Conservation (phyloP, 2,329 filamentous ascomycete genomes). For the Pyricularia sp. region DNA sequence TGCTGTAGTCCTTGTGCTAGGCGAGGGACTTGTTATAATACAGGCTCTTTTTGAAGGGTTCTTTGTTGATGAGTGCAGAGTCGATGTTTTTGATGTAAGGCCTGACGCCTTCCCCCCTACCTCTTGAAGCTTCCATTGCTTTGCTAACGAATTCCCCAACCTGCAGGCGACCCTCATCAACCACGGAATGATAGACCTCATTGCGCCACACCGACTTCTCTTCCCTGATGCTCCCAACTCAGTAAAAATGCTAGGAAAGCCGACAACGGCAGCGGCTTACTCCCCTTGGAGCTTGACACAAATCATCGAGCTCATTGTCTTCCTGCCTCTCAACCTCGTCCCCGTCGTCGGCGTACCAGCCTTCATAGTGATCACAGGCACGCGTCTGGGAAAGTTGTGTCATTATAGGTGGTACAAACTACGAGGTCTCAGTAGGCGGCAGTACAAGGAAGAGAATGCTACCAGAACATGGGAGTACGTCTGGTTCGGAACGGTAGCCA, state of each 20-base stretch:
- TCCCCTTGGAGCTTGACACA: constrained; percentile 85
- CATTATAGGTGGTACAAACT: constrained; percentile 87
- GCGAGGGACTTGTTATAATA: constrained; percentile 62
- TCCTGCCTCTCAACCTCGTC: constrained; percentile 75
- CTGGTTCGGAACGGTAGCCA: constrained; percentile 79
- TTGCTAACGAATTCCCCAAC: constrained; percentile 1
- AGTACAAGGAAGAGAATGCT: constrained; percentile 57
- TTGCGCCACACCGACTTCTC: constrained; percentile 52
- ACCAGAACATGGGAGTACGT: constrained; percentile 68
- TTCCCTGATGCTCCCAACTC: constrained; percentile 57
- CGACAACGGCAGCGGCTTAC: constrained; percentile 63
- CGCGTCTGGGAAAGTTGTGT: constrained; percentile 73
- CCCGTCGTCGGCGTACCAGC: constrained; percentile 71
- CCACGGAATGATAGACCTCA: constrained; percentile 54
- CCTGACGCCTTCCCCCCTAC: not conserved
- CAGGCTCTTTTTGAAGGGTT: constrained; percentile 62
- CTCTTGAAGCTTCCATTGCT: not conserved
- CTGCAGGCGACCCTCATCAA: constrained; percentile 57
- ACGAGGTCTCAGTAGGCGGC: constrained; percentile 57
- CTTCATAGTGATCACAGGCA: constrained; percentile 80
- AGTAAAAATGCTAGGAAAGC: constrained; percentile 70
- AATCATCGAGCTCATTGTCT: constrained; percentile 69
- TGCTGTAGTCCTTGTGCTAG: constrained; percentile 75
- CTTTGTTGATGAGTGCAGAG: constrained; percentile 65
- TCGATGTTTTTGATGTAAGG: constrained; percentile 72